Evolutionary conservation across 805 yeast species (phyloP).

Genomic region (Starmerella powellii): DNA sequence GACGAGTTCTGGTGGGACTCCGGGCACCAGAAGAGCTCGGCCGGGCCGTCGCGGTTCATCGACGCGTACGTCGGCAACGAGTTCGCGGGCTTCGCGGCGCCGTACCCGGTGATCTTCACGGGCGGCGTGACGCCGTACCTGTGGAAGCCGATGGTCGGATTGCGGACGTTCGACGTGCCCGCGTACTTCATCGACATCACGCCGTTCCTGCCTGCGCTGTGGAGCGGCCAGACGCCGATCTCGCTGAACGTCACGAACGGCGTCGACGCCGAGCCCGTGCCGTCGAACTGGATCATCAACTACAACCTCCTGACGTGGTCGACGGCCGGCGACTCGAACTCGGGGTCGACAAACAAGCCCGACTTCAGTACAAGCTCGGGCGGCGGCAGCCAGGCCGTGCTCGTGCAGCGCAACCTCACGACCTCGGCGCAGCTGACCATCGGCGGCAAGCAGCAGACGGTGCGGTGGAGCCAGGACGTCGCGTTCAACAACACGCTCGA

Average conservation of each 20-base stretch:
- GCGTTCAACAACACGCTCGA: slow-evolving; percentile 12
- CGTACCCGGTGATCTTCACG: slow-evolving; percentile 63
- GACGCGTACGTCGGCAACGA: slow-evolving; percentile 49
- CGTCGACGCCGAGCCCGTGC: slow-evolving; percentile 15
- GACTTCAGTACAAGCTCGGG: not conserved
- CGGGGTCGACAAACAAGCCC: slow-evolving; percentile 13
- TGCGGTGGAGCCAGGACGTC: slow-evolving; percentile 18
- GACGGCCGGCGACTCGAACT: slow-evolving; percentile 16
- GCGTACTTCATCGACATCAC: slow-evolving; percentile 62
- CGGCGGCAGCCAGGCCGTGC: not conserved
- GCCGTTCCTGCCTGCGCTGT: slow-evolving; percentile 54
- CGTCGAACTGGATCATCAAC: slow-evolving; percentile 27
- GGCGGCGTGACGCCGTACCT: slow-evolving; percentile 73
- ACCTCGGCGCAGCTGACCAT: slow-evolving; percentile 16
- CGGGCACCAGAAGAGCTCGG: slow-evolving; percentile 1
- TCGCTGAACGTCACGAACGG: slow-evolving; percentile 39
- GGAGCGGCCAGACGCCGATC: slow-evolving; percentile 41
- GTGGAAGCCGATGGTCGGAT: slow-evolving; percentile 72
- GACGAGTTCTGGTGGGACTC: slow-evolving; percentile 75
- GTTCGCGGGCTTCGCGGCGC: slow-evolving; percentile 49
- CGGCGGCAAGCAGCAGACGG: slow-evolving; percentile 16
- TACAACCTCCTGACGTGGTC: slow-evolving; percentile 28
- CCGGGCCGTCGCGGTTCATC: slow-evolving; percentile 37
- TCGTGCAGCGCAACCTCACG: slow-evolving; percentile 7
- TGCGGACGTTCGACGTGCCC: slow-evolving; percentile 60